These are phyloP conservation scores for Fusarium sp. DNA, from an alignment of 2,329 filamentous ascomycete species.

Conservation along the genomic window DNA sequence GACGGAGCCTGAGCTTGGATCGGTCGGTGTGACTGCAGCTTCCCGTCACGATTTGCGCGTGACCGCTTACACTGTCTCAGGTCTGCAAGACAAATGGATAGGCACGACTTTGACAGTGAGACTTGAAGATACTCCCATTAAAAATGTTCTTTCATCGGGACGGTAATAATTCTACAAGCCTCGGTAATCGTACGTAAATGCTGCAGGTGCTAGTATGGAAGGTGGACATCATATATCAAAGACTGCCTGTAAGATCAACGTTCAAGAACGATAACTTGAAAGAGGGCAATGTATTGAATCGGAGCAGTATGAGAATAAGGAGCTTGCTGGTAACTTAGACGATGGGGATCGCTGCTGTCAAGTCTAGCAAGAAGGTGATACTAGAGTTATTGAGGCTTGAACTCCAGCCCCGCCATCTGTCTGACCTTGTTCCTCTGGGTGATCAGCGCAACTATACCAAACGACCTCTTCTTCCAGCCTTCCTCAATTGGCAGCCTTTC, in stretches of 20 bases:
- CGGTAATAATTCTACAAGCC: not conserved
- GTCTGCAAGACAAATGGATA: not conserved
- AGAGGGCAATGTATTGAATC: not conserved
- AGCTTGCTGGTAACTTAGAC: not conserved
- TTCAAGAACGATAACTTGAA: too few relatives aligned
- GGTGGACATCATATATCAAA: too few relatives aligned
- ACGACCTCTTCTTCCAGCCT: slow-evolving; percentile 29
- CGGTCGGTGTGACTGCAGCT: slow-evolving; percentile 33
- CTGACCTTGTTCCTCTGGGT: slow-evolving; percentile 24
- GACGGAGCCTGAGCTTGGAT: slow-evolving; percentile 3
- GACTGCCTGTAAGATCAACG: too few relatives aligned
- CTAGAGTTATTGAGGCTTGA: not conserved
- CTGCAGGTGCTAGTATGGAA: not conserved
- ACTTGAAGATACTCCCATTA: not conserved
- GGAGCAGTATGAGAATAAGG: not conserved
- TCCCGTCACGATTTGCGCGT: slow-evolving; percentile 21
- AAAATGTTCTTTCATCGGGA: not conserved
- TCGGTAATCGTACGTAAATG: not conserved
- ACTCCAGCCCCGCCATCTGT: slow-evolving; percentile 23
- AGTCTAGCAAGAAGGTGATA: not conserved
- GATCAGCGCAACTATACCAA: slow-evolving; percentile 32
- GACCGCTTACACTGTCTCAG: not conserved
- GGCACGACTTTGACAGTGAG: not conserved
- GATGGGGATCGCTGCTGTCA: not conserved
- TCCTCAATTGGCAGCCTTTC: slow-evolving; percentile 37